phyloP scores from a whole-genome alignment of 2,329 filamentous ascomycete genomes.

The Aaosphaeria pasadenensis region DNA sequence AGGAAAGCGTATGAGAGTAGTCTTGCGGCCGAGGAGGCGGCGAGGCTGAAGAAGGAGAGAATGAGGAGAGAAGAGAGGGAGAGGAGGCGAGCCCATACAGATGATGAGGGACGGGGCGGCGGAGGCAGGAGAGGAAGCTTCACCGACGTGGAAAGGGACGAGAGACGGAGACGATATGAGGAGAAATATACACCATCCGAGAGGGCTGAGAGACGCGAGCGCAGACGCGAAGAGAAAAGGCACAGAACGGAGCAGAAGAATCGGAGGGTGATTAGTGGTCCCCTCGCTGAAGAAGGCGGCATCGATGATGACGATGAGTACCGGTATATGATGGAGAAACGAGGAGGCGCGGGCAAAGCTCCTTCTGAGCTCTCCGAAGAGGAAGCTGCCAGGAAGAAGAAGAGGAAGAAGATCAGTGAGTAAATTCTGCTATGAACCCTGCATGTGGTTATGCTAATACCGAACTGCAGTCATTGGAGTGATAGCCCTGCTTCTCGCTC shows the following conservation, averaged over 20 bases:
- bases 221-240: constrained; percentile 40
- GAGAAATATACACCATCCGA: constrained; percentile 39
- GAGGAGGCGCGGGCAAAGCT: constrained; percentile 38
- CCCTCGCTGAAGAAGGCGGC: constrained; percentile 44
- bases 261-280: constrained; percentile 46
- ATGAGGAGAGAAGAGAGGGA: constrained; percentile 15
- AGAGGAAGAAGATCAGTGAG: constrained; percentile 59
- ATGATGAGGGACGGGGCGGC: constrained; percentile 7
- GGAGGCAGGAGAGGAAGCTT: constrained; percentile 15
- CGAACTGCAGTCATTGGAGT: constrained; percentile 33
- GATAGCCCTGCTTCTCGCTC: constrained; percentile 36
- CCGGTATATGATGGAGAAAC: constrained; percentile 38
- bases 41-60: constrained; percentile 8
- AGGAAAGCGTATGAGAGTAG: constrained; percentile 40
- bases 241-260: constrained; percentile 29
- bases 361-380: constrained; percentile 38
- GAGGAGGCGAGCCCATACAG: constrained; percentile 16
- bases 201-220: constrained; percentile 35
- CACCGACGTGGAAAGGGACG: constrained; percentile 27
- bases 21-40: constrained; percentile 12
- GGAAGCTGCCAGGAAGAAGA: constrained; percentile 36
- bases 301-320: constrained; percentile 43
- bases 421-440: constrained; percentile 10
- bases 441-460: background rate
- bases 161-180: constrained; percentile 24